Conservation (phyloP, 1,284 basidiomycete species). For the Heterobasidion parviporum region DNA sequence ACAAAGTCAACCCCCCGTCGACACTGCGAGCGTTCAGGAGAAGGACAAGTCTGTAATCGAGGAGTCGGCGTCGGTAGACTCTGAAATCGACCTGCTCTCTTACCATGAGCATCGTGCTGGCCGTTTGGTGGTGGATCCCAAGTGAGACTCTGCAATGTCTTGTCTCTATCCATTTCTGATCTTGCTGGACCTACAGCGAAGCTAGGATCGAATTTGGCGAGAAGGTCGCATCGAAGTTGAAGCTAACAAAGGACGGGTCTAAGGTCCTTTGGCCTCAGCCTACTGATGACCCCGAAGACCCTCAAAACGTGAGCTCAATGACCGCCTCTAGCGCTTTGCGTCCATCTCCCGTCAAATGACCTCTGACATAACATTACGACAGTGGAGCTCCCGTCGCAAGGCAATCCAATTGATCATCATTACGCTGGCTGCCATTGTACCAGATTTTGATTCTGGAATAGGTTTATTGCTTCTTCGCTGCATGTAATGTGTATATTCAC, state of each 20-base stretch:
- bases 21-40: slow-evolving; percentile 6
- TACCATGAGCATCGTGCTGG: slow-evolving; percentile 52
- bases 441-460: slow-evolving; percentile 63
- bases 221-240: slow-evolving; percentile 36
- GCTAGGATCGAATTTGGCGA: slow-evolving; percentile 47
- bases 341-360: not conserved
- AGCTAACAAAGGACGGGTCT: slow-evolving; percentile 37
- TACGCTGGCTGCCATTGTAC: slow-evolving; percentile 58
- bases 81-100: slow-evolving; percentile 30
- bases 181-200: slow-evolving; percentile 29
- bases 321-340: not conserved
- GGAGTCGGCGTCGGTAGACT: not conserved
- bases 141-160: slow-evolving; percentile 25
- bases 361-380: slow-evolving; percentile 13
- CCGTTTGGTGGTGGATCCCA: slow-evolving; percentile 53
- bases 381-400: slow-evolving; percentile 27
- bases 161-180: slow-evolving; percentile 3
- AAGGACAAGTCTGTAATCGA: not conserved
- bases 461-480: slow-evolving; percentile 24
- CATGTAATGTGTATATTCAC: not conserved
- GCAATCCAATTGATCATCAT: slow-evolving; percentile 48
- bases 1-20: not conserved
- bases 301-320: slow-evolving; percentile 48
- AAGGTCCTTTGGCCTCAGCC: slow-evolving; percentile 57
- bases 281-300: slow-evolving; percentile 53